Base-by-base conservation (phyloP, 108 stramenopile genomes). In the Cyclotella baltica region DNA sequence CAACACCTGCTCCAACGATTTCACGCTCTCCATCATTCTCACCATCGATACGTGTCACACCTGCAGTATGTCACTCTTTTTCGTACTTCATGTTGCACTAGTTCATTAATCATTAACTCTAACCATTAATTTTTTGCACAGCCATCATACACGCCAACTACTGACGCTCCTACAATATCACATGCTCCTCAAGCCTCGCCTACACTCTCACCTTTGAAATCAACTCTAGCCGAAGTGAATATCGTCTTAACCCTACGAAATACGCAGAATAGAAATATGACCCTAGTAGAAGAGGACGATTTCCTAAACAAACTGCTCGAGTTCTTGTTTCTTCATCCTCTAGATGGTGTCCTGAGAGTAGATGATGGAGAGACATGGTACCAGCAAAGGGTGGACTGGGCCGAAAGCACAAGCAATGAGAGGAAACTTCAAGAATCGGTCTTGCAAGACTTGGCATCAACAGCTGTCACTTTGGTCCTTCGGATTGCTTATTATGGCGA, bases 141-240 rank as follows among this genome's bases (percentile, higher is more conserved):
- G 40, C 40, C 40, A 11, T 43, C 40, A 13, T 52, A 52, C n/a
- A 52, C n/a, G 51, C 51, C 51, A n/a, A 52, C 51, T n/a, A 52
- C 51, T 19, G 19, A 10, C 4, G 10, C 51, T 52, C 51, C 51
- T 10, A 20, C 51, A 4, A n/a, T 52, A 20, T 20, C 51, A 52
- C 11, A 4, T 10, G 18, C 51, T n/a, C 51, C 51, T 19, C 11
- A 10, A 4, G n/a, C 51, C n/a, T 52, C 51, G 10, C 51, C 51
- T 19, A 52, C 51, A 10, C 4, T n/a, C 4, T n/a, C 11, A 52
- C 51, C 51, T n/a, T 4, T 19, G n/a, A 4, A 52, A 52, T 10
- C 51, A 52, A 52, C 18, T 4, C 10, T n/a, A 19, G n/a, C 51
- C 51, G 51, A 52, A n/a, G n/a, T 52, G 4, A 52, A 52, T n/a